Evolutionary conservation across 2,329 filamentous ascomycete species (phyloP).

Genomic region (Coccinonectria pachysandricola): DNA sequence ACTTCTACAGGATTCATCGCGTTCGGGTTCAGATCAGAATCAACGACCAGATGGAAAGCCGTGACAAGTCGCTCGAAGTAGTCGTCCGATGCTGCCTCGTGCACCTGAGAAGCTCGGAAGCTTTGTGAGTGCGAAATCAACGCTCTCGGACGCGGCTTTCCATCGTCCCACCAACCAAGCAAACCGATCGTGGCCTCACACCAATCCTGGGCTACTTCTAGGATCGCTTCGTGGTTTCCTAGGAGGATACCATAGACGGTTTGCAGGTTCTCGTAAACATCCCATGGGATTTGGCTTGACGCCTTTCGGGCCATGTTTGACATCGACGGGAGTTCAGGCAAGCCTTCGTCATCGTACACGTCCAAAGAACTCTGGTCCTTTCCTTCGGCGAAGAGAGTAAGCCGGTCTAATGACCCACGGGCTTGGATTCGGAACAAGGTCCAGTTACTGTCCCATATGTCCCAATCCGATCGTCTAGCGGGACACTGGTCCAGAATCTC

Average conservation of each 20-base stretch:
- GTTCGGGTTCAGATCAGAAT: constrained; percentile 68
- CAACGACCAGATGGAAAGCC: constrained; percentile 58
- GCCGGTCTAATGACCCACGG: constrained; percentile 54
- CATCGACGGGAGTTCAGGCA: constrained; percentile 37
- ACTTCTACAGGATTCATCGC: constrained; percentile 67
- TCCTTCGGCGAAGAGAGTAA: constrained; percentile 73
- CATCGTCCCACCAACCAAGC: constrained; percentile 86
- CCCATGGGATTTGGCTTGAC: constrained; percentile 80
- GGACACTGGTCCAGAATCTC: constrained; percentile 66
- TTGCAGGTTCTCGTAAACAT: constrained; percentile 76
- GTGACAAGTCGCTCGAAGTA: constrained; percentile 66
- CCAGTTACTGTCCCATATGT: constrained; percentile 75
- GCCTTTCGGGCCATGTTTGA: constrained; percentile 65
- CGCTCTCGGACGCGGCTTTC: constrained; percentile 38
- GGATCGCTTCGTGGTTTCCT: constrained; percentile 64
- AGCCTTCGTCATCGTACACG: constrained; percentile 22
- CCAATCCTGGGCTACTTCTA: constrained; percentile 78
- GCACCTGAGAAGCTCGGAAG: constrained; percentile 23
- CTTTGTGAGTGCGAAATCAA: constrained; percentile 31
- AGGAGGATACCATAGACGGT: constrained; percentile 72
- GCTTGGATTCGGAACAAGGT: constrained; percentile 70
- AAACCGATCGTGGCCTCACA: constrained; percentile 77
- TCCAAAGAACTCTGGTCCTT: constrained; percentile 37
- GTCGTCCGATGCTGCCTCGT: constrained; percentile 47
- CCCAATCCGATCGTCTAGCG: constrained; percentile 62